These are phyloP conservation scores for Leersia perrieri DNA, from an alignment of 176 grass and related monocot species.

Conservation along the genomic window DNA sequence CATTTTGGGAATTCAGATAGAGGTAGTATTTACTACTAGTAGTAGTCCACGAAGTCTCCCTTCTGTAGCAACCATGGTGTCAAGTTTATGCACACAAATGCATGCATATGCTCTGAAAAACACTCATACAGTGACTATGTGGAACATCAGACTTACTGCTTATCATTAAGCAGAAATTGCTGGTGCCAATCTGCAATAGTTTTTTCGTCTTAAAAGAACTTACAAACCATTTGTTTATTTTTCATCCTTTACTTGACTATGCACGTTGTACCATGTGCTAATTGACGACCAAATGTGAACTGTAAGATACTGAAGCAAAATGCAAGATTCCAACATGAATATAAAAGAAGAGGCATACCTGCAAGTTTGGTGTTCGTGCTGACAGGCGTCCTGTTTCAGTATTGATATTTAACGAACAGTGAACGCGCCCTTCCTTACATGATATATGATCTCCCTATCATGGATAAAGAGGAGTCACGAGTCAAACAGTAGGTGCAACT, in stretches of 20 bases:
- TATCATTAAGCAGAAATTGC: not conserved
- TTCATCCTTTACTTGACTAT: not conserved
- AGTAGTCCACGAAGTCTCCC: not conserved
- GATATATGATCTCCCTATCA: slow-evolving; percentile 76
- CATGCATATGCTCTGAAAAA: not conserved
- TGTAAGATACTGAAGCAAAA: not conserved
- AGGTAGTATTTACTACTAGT: too few species aligned
- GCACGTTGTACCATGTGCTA: not conserved
- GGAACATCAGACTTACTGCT: slow-evolving; percentile 9
- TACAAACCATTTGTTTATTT: not conserved
- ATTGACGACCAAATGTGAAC: not conserved
- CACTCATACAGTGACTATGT: not conserved
- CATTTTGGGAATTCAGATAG: too few species aligned
- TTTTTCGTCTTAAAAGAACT: not conserved
- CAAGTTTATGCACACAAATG: not conserved
- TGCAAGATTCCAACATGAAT: slow-evolving; percentile 1
- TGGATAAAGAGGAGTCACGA: slow-evolving; percentile 12
- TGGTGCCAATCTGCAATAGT: not conserved
- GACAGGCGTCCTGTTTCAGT: slow-evolving; percentile 92
- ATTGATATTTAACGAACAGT: slow-evolving; percentile 97
- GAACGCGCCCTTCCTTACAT: slow-evolving; percentile 64
- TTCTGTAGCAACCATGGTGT: not conserved
- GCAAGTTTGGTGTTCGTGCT: slow-evolving; percentile 78
- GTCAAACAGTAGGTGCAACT: not conserved
- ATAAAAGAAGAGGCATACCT: slow-evolving; percentile 52